Evolutionary conservation across 2,329 filamentous ascomycete species (phyloP).

Genomic region (Cordyceps cateniannulata): DNA sequence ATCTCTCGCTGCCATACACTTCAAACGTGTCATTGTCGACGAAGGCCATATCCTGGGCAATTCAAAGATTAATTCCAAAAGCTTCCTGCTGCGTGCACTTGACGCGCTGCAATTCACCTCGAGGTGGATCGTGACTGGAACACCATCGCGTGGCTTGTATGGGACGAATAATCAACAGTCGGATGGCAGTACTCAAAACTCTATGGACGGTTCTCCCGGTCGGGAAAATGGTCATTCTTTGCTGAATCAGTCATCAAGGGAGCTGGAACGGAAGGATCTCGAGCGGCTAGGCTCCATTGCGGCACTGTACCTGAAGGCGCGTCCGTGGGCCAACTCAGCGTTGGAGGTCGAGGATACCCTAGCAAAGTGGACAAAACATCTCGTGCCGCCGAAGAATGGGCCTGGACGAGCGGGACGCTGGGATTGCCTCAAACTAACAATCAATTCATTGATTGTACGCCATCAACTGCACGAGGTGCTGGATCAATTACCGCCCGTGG

Average conservation of each 20-base stretch:
- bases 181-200: constrained; percentile 30
- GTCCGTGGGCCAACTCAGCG: constrained; percentile 67
- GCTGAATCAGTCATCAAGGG: constrained; percentile 28
- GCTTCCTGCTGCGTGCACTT: constrained; percentile 45
- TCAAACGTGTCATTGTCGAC: constrained; percentile 87
- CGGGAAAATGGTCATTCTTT: too few species aligned
- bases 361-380: constrained; percentile 67
- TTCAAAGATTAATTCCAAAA: constrained; percentile 47
- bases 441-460: constrained; percentile 77
- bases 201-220: not conserved
- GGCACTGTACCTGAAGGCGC: constrained; percentile 64
- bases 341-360: constrained; percentile 46
- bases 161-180: constrained; percentile 34
- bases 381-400: constrained; percentile 52
- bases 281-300: constrained; percentile 61
- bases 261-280: constrained; percentile 56
- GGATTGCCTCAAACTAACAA: constrained; percentile 57
- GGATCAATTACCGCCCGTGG: constrained; percentile 61
- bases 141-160: constrained; percentile 76
- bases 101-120: constrained; percentile 58
- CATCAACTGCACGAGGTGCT: constrained; percentile 68
- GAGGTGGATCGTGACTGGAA: constrained; percentile 86
- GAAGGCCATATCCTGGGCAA: constrained; percentile 84
- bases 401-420: constrained; percentile 48
- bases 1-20: constrained; percentile 65